Conservation (phyloP, 2,329 filamentous ascomycete species). For the Beauveria sp. region DNA sequence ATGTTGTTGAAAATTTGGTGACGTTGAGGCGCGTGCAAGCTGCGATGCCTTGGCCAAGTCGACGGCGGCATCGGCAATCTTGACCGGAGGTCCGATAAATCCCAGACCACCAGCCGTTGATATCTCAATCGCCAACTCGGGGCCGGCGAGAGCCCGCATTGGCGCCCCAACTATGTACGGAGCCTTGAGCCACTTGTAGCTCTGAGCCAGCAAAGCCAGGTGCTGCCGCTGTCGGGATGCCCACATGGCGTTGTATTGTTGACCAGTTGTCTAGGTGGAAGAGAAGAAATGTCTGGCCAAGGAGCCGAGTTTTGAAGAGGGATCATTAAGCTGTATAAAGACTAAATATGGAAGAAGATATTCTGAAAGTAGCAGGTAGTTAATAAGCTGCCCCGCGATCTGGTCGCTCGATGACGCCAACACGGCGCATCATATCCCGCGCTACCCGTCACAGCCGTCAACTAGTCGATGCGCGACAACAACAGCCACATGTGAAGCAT, state of each 20-base stretch:
- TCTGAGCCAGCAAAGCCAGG: conserved; percentile 9
- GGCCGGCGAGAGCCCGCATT: conserved; percentile 57
- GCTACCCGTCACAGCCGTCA: not conserved
- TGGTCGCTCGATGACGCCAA: not conserved
- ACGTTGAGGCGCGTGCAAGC: conserved; percentile 16
- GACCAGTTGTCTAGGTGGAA: too few relatives aligned
- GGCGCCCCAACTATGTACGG: conserved; percentile 53
- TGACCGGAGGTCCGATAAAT: conserved; percentile 33
- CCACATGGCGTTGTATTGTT: not conserved
- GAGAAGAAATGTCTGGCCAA: too few relatives aligned
- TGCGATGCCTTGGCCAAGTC: conserved; percentile 24
- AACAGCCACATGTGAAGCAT: not conserved
- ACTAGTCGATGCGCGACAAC: not conserved
- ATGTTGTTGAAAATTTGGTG: conserved; percentile 5
- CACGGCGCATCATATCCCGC: not conserved
- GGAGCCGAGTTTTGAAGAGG: too few relatives aligned
- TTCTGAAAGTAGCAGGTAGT: too few relatives aligned
- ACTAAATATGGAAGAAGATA: too few relatives aligned
- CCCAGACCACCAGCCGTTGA: conserved; percentile 65
- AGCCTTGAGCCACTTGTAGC: conserved; percentile 27
- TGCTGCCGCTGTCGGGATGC: not conserved
- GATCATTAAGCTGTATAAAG: too few relatives aligned
- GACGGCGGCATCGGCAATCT: conserved; percentile 22
- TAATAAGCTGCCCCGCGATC: not conserved
- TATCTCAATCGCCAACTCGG: conserved; percentile 51